These are phyloP conservation scores for Pichia exigua DNA, from an alignment of 805 yeast genomes.

Conservation along the genomic window DNA sequence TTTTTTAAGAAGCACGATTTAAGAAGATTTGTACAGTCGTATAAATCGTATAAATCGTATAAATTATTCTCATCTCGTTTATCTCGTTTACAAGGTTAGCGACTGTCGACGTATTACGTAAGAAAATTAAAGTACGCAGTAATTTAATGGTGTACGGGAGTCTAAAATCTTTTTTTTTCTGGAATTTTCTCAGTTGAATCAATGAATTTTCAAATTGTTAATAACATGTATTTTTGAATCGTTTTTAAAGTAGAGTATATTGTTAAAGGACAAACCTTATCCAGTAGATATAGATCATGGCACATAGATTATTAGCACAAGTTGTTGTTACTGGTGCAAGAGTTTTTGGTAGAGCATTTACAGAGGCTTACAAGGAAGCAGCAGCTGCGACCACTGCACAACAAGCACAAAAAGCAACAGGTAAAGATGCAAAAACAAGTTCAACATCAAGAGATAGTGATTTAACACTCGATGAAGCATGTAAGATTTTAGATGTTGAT, in stretches of 20 bases:
- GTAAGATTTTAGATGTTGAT: conserved; percentile 81
- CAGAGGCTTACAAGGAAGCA: conserved; percentile 95
- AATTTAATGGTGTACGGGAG: not conserved
- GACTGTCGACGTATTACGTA: not conserved
- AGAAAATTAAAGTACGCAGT: no score
- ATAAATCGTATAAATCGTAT: not conserved
- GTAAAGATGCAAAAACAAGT: conserved; percentile 28
- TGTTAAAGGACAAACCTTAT: not conserved
- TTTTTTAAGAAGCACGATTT: no score
- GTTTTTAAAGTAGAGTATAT: not conserved
- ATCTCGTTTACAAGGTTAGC: not conserved
- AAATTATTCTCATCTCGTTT: not conserved
- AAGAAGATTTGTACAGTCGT: no score
- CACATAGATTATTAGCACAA: conserved; percentile 84
- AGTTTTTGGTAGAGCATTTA: conserved; percentile 91
- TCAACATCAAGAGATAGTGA: conserved; percentile 61
- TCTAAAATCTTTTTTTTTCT: not conserved
- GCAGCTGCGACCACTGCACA: conserved; percentile 86
- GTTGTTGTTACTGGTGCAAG: conserved; percentile 91
- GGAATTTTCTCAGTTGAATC: not conserved
- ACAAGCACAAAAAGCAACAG: conserved; percentile 26
- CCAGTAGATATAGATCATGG: conserved; percentile 36
- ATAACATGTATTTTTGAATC: not conserved
- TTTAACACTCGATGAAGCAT: conserved; percentile 79
- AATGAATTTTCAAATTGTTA: not conserved